Conservation (phyloP, 2,329 filamentous ascomycete species). For the Moelleriella libera region DNA sequence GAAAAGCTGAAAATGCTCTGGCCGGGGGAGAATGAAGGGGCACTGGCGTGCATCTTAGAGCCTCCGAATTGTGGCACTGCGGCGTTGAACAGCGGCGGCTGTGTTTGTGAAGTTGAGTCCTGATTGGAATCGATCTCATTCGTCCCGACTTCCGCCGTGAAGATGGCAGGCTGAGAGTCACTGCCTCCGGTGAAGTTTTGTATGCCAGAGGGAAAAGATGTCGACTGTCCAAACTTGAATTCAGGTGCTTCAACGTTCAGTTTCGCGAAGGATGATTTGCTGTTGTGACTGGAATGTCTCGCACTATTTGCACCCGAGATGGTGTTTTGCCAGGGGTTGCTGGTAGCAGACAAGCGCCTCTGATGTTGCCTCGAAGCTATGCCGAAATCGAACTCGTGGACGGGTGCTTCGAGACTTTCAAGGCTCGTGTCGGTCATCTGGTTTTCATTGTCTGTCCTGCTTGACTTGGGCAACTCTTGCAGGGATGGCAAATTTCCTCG, state of each 20-base stretch:
- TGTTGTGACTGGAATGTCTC: constrained; percentile 39
- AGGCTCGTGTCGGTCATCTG: constrained; percentile 63
- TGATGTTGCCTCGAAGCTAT: constrained; percentile 33
- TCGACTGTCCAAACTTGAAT: constrained; percentile 60
- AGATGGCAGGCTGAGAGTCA: constrained; percentile 33
- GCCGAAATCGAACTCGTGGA: constrained; percentile 32
- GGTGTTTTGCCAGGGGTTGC: constrained; percentile 49
- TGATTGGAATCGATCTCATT: too few species aligned
- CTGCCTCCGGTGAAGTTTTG: constrained; percentile 33
- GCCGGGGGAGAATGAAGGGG: constrained; percentile 57
- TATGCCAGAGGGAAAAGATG: constrained; percentile 31
- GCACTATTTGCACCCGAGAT: constrained; percentile 23
- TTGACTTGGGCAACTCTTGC: constrained; percentile 23
- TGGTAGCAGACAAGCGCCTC: constrained; percentile 38
- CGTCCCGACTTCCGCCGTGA: constrained; percentile 14
- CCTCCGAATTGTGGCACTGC: constrained; percentile 19
- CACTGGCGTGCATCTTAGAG: constrained; percentile 51
- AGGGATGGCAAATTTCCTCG: constrained; percentile 14
- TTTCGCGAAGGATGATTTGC: constrained; percentile 59
- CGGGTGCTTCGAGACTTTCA: constrained; percentile 54
- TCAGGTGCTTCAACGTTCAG: constrained; percentile 83
- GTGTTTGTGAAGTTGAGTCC: too few species aligned
- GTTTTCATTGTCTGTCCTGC: constrained; percentile 31
- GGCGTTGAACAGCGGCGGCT: too few species aligned
- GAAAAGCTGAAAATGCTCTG: constrained; percentile 56